These are phyloP conservation scores for Cystobasidium sp. DNA, from an alignment of 1,284 basidiomycete genomes.

Conservation along the genomic window DNA sequence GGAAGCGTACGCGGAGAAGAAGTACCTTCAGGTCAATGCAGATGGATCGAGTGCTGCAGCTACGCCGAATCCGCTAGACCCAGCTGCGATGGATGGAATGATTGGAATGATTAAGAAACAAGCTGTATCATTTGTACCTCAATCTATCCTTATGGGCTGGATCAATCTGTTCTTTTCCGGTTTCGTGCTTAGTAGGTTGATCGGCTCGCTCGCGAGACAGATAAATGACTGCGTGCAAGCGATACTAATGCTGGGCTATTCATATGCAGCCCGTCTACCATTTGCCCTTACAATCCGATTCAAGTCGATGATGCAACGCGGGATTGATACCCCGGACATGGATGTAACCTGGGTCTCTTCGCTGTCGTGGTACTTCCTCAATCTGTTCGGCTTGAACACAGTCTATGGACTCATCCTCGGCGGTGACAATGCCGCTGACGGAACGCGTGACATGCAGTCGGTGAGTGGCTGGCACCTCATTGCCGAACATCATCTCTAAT, in stretches of 20 bases:
- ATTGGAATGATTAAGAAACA: slow-evolving; percentile 99
- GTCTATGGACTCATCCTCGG: slow-evolving; percentile 92
- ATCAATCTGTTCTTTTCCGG: slow-evolving; percentile 99
- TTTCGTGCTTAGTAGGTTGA: slow-evolving; percentile 88
- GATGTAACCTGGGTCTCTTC: slow-evolving; percentile 99
- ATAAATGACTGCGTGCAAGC: not conserved
- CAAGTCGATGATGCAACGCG: slow-evolving; percentile 98
- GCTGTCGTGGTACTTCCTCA: slow-evolving; percentile 98
- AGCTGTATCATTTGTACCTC: slow-evolving; percentile 75
- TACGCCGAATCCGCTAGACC: slow-evolving; percentile 74
- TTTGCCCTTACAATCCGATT: slow-evolving; percentile 97
- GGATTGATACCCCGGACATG: slow-evolving; percentile 94
- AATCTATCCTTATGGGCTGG: slow-evolving; percentile 99
- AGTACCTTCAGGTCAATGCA: slow-evolving; percentile 77
- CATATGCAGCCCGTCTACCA: slow-evolving; percentile 81
- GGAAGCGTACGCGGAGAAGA: slow-evolving; percentile 72
- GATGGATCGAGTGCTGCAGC: slow-evolving; percentile 60
- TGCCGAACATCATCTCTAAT: slow-evolving; percentile 49
- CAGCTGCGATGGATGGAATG: slow-evolving; percentile 93
- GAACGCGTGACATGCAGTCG: slow-evolving; percentile 71
- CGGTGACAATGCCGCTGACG: slow-evolving; percentile 80
- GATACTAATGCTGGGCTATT: not conserved
- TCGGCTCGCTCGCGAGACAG: not conserved
- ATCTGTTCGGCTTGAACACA: slow-evolving; percentile 96
- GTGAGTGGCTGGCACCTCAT: slow-evolving; percentile 66